Base-by-base conservation (phyloP, 2,329 filamentous ascomycete genomes). In the Colletotrichum cuscutae region DNA sequence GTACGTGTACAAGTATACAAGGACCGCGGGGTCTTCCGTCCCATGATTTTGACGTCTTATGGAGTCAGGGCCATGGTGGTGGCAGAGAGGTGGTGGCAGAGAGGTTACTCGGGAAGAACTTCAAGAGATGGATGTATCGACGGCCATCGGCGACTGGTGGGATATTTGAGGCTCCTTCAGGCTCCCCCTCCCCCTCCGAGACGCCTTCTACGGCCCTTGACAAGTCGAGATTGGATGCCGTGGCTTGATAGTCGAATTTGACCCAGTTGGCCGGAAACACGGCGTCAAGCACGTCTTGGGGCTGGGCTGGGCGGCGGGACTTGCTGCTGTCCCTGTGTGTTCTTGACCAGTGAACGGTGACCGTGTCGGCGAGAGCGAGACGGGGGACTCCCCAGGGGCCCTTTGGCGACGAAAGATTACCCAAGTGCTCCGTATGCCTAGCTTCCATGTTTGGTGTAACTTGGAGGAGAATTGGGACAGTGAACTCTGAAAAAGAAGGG, bases 241-340 rank as follows among this genome's bases (percentile, higher is more conserved):
- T 64, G 67, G 61, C 61, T 65, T 65, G 61, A 58, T 28, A 4
- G 22, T 24, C 61, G 54, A 53, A 42, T 70, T 26, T 35, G 66
- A 61, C 57, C 58, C 58, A 42, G 68, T 69, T 42, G 46, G 26
- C 52, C 70, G 65, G 70, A 64, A 69, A 49, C 30, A 64, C 70
- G 70, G 65, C 65, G 70, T 69, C 54, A 37, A 72, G 49, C 37
- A 53, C 28, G 58, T 63, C 65, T 72, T 72, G 58, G 69, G 26
- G 46, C 54, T 71, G 46, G 54, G 65, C 65, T 69, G 42, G 42
- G 42, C 5, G 65, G 70, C 65, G 53, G 59, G 42, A 60, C 28
- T 1, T 24, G 49, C 8, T 49, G 37, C 19, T 9, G 42, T 22
- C 19, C 19, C 6, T 22, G 8, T 9, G 42, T 49, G 42, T n/a